phyloP scores from a whole-genome alignment of 768 basidiomycete genomes.

The Lactarius deliciosus region DNA sequence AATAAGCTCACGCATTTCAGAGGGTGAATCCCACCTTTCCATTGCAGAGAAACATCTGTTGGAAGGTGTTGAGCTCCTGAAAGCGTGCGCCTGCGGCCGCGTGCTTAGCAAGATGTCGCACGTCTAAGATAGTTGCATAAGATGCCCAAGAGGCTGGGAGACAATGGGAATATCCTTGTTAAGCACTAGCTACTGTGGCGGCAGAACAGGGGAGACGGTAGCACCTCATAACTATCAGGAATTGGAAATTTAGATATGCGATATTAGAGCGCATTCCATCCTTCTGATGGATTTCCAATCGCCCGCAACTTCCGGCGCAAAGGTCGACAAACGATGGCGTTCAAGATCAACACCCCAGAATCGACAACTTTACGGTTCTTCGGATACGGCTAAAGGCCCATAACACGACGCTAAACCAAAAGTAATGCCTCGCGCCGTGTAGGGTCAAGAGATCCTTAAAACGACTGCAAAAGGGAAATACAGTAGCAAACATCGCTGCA shows the following conservation, averaged over 20 bases:
- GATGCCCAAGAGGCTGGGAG: not conserved
- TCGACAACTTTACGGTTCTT: not conserved
- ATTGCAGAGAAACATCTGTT: not conserved
- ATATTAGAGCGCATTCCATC: too few species aligned
- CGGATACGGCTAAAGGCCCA: not conserved
- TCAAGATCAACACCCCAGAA: not conserved
- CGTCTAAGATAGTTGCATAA: not conserved
- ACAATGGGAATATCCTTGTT: not conserved
- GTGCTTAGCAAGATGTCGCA: not conserved
- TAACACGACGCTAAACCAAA: not conserved
- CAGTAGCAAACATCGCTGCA: not conserved
- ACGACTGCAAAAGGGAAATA: not conserved
- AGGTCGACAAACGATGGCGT: not conserved
- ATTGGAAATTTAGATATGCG: not conserved
- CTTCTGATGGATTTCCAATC: conserved; percentile 10
- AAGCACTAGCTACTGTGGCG: not conserved
- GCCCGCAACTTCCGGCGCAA: conserved; percentile 9
- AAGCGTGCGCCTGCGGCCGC: not conserved
- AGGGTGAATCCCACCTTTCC: not conserved
- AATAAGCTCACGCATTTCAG: not conserved
- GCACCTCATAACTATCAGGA: not conserved
- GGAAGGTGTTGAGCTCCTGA: too few species aligned
- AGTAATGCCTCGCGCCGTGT: not conserved
- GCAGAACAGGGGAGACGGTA: not conserved
- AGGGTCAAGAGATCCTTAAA: not conserved